Evolutionary conservation across 2,329 filamentous ascomycete species (phyloP).

Genomic region (Gnomoniopsis sp.): DNA sequence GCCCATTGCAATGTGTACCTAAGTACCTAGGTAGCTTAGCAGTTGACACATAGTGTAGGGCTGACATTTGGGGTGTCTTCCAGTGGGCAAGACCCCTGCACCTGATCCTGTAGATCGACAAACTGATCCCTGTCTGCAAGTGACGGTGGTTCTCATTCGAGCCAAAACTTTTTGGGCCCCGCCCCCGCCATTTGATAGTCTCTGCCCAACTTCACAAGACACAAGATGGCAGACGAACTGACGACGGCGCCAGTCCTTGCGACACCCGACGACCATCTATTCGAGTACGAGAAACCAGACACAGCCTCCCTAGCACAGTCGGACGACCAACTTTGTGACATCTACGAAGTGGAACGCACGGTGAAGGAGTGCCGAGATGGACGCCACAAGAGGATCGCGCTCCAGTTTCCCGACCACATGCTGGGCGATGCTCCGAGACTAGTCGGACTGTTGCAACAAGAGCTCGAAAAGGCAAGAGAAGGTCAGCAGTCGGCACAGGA

Average conservation of each 20-base stretch:
- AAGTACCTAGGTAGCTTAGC: no score
- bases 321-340: constrained; percentile 68
- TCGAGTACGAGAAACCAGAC: constrained; percentile 47
- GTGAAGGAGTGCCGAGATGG: constrained; percentile 69
- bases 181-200: constrained; percentile 9
- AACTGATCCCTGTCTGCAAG: constrained; percentile 3
- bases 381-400: constrained; percentile 71
- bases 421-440: constrained; percentile 80
- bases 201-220: not conserved
- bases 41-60: no score
- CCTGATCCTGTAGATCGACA: constrained; percentile 9
- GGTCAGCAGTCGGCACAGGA: constrained; percentile 10
- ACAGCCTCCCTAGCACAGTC: constrained; percentile 23
- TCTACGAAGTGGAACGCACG: constrained; percentile 85
- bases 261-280: constrained; percentile 58
- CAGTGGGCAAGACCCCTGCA: not conserved
- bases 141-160: not conserved
- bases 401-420: constrained; percentile 97
- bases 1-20: no score
- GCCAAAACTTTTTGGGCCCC: constrained; percentile 11
- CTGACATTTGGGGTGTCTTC: not conserved
- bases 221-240: constrained; percentile 45
- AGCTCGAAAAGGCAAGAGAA: constrained; percentile 26
- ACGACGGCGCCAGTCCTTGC: constrained; percentile 58
- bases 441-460: constrained; percentile 56